phyloP scores from a whole-genome alignment of 75 land plant genomes.

The Azolla pinnata region DNA sequence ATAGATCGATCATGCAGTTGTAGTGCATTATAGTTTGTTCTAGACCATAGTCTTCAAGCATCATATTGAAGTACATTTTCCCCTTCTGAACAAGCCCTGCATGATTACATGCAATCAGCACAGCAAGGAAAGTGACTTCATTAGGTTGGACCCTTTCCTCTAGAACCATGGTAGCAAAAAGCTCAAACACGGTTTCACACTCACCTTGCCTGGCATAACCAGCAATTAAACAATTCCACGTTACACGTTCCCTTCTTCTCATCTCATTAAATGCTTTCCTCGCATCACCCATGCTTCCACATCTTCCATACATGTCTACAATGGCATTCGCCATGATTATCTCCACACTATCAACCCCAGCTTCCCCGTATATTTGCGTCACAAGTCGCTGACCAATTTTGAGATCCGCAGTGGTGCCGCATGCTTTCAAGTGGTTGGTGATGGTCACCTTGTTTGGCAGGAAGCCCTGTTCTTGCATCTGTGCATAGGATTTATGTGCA shows the following conservation, averaged over 20 bases:
- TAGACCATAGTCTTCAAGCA: slow-evolving; percentile 27
- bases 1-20: slow-evolving; percentile 47
- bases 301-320: neutral
- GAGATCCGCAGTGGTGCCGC: neutral
- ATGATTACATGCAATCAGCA: neutral
- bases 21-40: slow-evolving; percentile 32
- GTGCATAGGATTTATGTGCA: slow-evolving; percentile 1
- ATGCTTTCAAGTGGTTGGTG: neutral
- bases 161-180: neutral
- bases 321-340: too few relatives aligned
- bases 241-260: neutral
- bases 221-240: neutral
- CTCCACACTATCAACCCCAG: neutral
- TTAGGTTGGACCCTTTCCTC: neutral
- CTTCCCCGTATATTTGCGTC: neutral
- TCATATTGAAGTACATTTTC: slow-evolving; percentile 19
- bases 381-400: neutral
- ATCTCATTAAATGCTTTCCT: neutral
- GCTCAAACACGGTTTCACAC: neutral
- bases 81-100: slow-evolving; percentile 22
- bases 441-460: neutral
- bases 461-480: neutral
- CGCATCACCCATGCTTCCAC: neutral
- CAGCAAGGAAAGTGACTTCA: neutral
- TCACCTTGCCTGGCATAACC: neutral